Conservation (phyloP, 148 eudicot species). For the Fallopia convolvulus region DNA sequence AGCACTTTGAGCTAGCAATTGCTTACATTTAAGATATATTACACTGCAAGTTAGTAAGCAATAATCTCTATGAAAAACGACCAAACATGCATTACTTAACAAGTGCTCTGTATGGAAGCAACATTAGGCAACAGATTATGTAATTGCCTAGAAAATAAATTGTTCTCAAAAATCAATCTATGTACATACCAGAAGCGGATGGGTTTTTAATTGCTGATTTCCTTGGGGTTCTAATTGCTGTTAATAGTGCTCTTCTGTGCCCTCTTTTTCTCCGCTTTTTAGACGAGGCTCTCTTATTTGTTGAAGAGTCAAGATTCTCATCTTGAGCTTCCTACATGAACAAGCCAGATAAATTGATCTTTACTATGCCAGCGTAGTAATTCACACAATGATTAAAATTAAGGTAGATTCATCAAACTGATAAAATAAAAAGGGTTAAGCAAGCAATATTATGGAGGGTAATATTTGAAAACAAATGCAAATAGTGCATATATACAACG, state of each 20-base stretch:
- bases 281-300: neutral
- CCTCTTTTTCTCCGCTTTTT: slow-evolving; percentile 13
- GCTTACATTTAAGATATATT: slow-evolving; percentile 17
- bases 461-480: neutral
- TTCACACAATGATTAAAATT: neutral
- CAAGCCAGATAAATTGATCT: slow-evolving; percentile 17
- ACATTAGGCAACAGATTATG: slow-evolving; percentile 9
- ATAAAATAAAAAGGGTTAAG: neutral
- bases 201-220: neutral
- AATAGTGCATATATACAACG: neutral
- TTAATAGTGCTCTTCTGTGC: slow-evolving; percentile 23
- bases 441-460: neutral
- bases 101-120: slow-evolving; percentile 16
- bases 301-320: slow-evolving; percentile 12
- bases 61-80: neutral
- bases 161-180: neutral
- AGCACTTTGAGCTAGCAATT: slow-evolving; percentile 20
- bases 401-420: neutral
- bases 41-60: slow-evolving; percentile 30
- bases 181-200: slow-evolving; percentile 21
- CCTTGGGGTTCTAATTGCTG: neutral
- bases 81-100: slow-evolving; percentile 10
- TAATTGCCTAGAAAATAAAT: neutral
- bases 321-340: slow-evolving; percentile 23
- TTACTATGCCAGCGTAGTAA: slow-evolving; percentile 6